Evolutionary conservation across 352 stramenopile genomes (phyloP), one percentile per base, ranked within the genome.

Genomic region (Pythium dissimile): DNA sequence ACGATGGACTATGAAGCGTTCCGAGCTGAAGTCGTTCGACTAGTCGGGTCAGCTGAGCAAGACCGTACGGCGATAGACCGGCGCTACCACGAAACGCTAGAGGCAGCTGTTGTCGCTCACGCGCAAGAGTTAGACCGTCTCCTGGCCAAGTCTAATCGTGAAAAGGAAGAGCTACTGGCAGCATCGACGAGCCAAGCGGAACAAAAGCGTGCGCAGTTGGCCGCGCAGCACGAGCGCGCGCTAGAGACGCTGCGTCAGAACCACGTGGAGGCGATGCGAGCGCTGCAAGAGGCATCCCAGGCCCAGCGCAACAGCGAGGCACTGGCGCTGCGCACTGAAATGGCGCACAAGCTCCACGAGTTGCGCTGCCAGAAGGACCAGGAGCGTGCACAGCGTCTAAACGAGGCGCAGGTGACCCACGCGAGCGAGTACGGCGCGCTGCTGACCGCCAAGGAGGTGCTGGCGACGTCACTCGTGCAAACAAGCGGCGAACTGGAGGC

Each of bases 361-460:
- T 20, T 81, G 13, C 54, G 52, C 2, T 46, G 13, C 1, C 62
- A 72, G 26, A 86, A 83, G 53, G 75, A 91, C 34, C n/a, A 26
- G 0, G 73, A 84, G 44, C 64, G 64, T 3, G 48, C 54, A 1
- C 54, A 67, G 11, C 61, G 60, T 5, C 48, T 82, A 18, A 45
- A 64, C 13, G 63, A 73, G n/a, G 64, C 65, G 6, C 57, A 70
- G 43, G 34, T 20, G 2, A 21, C 38, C 10, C 69, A 86, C 54
- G 50, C 66, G 11, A 46, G 64, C n/a, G 47, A 73, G 18, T 62
- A 69, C 21, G 37, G n/a, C 0, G 53, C 53, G 4, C n/a, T 88
- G 30, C 45, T 67, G 27, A 47, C 18, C 21, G 58, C 66, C 5
- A 16, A 71, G 13, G 66, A 81, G 3, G 35, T 51, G 1, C 44